A percentile compares a stretch with the other conserved stretches of the same genome.
These are phyloP conservation scores for Arxiozyma telluris DNA, from an alignment of 1,139 yeast species.

Conservation along the genomic window DNA sequence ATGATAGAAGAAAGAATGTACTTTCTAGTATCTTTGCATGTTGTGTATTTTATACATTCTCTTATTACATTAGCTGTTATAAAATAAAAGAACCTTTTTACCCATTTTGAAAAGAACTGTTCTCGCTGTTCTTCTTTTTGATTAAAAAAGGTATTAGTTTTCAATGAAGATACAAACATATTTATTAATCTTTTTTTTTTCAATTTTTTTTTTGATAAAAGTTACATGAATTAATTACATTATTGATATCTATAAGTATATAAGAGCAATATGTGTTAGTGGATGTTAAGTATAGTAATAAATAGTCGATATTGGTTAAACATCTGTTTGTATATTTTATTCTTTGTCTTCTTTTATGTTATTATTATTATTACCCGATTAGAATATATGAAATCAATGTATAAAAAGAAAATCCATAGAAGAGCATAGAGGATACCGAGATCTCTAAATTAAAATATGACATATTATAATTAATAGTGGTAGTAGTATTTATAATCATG, in stretches of 20 bases:
- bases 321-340: not conserved
- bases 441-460: not conserved
- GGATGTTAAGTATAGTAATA: too few species aligned
- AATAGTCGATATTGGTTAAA: not conserved
- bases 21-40: slow-evolving; percentile 20
- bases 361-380: not conserved
- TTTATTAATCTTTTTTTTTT: not conserved
- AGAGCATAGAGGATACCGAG: not conserved
- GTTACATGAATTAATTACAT: not conserved
- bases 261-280: not conserved
- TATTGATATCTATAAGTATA: not conserved
- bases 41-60: slow-evolving; percentile 30
- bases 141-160: not conserved
- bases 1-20: slow-evolving; percentile 12
- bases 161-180: slow-evolving; percentile 9
- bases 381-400: slow-evolving; percentile 2
- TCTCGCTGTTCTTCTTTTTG: not conserved
- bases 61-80: slow-evolving; percentile 32
- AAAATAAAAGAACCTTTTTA: slow-evolving; percentile 35
- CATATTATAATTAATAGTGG: too few species aligned
- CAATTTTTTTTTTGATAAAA: not conserved
- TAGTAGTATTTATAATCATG: not conserved
- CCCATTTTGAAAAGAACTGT: slow-evolving; percentile 18
- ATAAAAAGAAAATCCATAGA: not conserved
- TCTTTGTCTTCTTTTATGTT: not conserved